phyloP scores from a whole-genome alignment of 805 yeast species.

The Zygotorulaspora florentina region DNA sequence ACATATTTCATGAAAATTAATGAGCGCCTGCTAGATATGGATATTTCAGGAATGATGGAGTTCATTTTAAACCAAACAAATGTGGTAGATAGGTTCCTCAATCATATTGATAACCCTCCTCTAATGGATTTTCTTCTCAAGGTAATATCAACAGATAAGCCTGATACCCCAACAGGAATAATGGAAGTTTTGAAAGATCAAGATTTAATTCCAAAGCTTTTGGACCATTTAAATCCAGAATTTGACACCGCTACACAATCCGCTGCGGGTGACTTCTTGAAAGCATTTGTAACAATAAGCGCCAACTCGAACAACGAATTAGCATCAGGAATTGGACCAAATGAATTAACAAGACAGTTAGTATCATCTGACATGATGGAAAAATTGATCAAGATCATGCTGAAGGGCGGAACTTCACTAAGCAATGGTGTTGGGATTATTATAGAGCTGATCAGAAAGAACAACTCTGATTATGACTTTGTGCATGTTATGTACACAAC shows the following conservation, averaged over 20 bases:
- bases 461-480: constrained; percentile 91
- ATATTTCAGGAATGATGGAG: constrained; percentile 69
- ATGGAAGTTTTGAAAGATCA: constrained; percentile 72
- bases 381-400: constrained; percentile 69
- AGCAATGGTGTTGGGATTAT: constrained; percentile 93
- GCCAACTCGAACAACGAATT: constrained; percentile 87
- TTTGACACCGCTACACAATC: constrained; percentile 72
- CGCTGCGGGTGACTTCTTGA: constrained; percentile 92
- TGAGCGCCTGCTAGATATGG: constrained; percentile 84
- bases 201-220: constrained; percentile 63
- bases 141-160: constrained; percentile 88
- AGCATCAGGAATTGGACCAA: constrained; percentile 92
- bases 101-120: constrained; percentile 88
- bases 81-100: constrained; percentile 75
- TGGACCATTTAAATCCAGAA: constrained; percentile 66
- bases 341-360: constrained; percentile 84
- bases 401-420: constrained; percentile 78
- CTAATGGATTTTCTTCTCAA: constrained; percentile 88
- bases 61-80: constrained; percentile 65
- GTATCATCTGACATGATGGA: constrained; percentile 70
- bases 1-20: constrained; percentile 88
- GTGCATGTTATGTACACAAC: constrained; percentile 81
- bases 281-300: constrained; percentile 89
- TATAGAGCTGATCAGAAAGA: constrained; percentile 90
- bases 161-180: constrained; percentile 83